Conservation (phyloP, 139 green algal species). For the Picochlorum sp. region DNA sequence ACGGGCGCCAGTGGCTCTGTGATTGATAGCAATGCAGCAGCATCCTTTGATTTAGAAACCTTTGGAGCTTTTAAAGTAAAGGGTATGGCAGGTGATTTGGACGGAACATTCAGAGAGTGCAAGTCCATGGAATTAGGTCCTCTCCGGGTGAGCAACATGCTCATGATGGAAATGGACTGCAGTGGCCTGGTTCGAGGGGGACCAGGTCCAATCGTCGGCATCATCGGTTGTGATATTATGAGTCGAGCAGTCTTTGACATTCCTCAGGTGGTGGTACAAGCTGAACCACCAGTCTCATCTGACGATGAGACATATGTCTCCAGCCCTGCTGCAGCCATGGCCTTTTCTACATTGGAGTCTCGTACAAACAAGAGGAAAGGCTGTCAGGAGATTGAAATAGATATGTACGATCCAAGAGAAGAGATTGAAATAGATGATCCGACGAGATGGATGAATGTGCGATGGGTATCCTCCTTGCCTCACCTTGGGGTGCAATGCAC, state of each 20-base stretch:
- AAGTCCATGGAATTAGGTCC: constrained; percentile 20
- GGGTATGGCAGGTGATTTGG: constrained; percentile 22
- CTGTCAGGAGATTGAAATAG: not conserved
- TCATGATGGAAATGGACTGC: constrained; percentile 30
- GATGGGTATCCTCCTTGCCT: constrained; percentile 11
- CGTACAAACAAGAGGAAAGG: not conserved
- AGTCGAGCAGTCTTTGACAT: constrained; percentile 30
- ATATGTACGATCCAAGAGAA: not conserved
- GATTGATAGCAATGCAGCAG: constrained; percentile 20
- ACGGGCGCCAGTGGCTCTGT: constrained; percentile 36
- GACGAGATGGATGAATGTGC: constrained; percentile 1
- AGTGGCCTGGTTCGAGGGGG: constrained; percentile 21
- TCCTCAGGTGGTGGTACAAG: constrained; percentile 2
- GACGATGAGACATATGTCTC: not conserved
- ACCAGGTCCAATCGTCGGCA: constrained; percentile 28
- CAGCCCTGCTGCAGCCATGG: constrained; percentile 18
- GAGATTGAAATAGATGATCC: not conserved
- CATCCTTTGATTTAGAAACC: constrained; percentile 22
- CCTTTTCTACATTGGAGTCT: not conserved
- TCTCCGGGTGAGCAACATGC: constrained; percentile 11
- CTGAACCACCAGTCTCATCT: not conserved
- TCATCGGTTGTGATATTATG: constrained; percentile 36
- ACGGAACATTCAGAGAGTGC: constrained; percentile 15
- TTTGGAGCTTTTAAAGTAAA: constrained; percentile 32
- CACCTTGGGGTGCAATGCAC: constrained; percentile 11